Conservation (phyloP, 306 rosid species). For the Dryas alaskensis region DNA sequence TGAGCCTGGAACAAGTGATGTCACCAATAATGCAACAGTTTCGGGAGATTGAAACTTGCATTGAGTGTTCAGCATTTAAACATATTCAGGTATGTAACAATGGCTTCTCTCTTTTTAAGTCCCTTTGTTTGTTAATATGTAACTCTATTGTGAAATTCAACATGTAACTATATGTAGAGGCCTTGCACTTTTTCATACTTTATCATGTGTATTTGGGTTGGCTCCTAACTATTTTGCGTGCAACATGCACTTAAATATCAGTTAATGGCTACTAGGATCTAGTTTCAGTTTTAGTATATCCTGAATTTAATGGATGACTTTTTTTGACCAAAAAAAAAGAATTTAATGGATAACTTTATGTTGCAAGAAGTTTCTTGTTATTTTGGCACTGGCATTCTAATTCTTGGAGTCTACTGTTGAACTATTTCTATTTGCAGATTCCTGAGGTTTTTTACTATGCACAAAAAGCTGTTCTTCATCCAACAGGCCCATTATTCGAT, state of each 20-base stretch:
- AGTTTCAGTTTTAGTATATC: slow-evolving; percentile 17
- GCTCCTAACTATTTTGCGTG: neutral
- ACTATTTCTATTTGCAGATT: slow-evolving; percentile 49
- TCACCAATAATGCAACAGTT: slow-evolving; percentile 99
- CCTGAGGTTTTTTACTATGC: slow-evolving; percentile 98
- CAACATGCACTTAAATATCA: neutral
- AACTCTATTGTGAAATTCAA: neutral
- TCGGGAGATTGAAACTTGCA: slow-evolving; percentile 98
- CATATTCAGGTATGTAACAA: slow-evolving; percentile 74
- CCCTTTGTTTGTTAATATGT: slow-evolving; percentile 4
- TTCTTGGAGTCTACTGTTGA: neutral
- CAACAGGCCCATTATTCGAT: slow-evolving; percentile 93
- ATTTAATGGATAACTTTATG: neutral
- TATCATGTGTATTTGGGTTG: neutral
- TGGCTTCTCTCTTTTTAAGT: neutral
- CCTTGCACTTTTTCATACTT: neutral
- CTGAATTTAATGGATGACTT: neutral
- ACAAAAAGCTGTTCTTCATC: slow-evolving; percentile 98
- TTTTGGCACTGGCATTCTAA: slow-evolving; percentile 7
- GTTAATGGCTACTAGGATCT: slow-evolving; percentile 12
- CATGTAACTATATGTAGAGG: neutral
- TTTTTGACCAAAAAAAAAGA: neutral
- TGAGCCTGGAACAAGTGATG: slow-evolving; percentile 95
- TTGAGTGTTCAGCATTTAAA: slow-evolving; percentile 87
- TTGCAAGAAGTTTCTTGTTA: slow-evolving; percentile 6